Evolutionary conservation across 805 yeast species (phyloP).

Genomic region (Cyberlindnera misumaiensis): DNA sequence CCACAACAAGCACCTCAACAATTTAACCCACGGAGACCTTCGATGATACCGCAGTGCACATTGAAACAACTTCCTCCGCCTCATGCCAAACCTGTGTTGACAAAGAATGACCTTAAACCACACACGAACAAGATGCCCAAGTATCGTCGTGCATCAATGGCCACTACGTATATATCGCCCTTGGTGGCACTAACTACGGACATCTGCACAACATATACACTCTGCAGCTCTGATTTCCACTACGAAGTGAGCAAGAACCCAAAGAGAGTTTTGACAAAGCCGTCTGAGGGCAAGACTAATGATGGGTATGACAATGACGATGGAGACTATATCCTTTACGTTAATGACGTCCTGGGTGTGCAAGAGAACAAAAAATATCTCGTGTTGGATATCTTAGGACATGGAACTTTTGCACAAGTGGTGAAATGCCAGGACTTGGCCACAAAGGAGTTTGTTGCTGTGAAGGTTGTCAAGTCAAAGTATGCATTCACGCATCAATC

Average conservation of each 20-base stretch:
- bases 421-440: constrained; percentile 77
- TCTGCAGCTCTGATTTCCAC: constrained; percentile 80
- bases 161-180: constrained; percentile 67
- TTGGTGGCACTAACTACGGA: constrained; percentile 71
- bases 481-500: constrained; percentile 90
- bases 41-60: constrained; percentile 10
- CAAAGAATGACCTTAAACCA: constrained; percentile 54
- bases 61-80: constrained; percentile 41
- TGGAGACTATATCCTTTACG: constrained; percentile 86
- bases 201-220: constrained; percentile 69
- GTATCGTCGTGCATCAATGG: constrained; percentile 62
- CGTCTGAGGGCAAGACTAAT: constrained; percentile 73
- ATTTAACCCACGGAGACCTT: neutral
- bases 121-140: constrained; percentile 54
- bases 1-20: constrained; percentile 4
- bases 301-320: constrained; percentile 85
- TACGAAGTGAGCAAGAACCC: constrained; percentile 86
- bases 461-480: constrained; percentile 87
- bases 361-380: constrained; percentile 82
- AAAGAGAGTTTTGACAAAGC: constrained; percentile 85
- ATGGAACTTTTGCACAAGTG: constrained; percentile 98
- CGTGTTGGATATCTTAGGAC: constrained; percentile 86
- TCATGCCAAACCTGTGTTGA: constrained; percentile 34
- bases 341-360: constrained; percentile 85
- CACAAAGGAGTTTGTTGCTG: constrained; percentile 80